Base-by-base conservation (phyloP, 305 asterid species). In the Solanum hybrid region DNA sequence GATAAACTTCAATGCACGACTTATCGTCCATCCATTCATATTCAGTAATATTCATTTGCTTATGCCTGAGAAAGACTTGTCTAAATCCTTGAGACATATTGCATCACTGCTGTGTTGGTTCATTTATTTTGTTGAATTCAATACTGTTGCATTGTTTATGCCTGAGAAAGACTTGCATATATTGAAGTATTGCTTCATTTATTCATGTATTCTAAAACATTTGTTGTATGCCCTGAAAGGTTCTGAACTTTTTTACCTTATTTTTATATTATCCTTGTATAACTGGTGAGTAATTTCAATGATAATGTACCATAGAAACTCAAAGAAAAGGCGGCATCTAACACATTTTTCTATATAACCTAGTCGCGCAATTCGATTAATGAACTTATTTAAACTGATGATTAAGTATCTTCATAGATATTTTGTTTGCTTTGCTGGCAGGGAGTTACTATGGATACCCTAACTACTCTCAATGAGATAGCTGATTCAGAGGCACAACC, bases 401-500 rank as follows among this genome's bases (percentile, higher is more conserved):
- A 57, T 31, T 20, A 31, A 85, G 76, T 57, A 85, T 22, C 46
- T 85, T 85, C 42, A 57, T 85, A 11, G 88, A 57, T 85, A 28
- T 57, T 57, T 85, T 85, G 88, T 85, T 85, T 85, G 46, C 46
- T 22, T 33, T 57, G 33, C 76, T 22, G 33, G 46, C 77, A 57
- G 88, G 76, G 76, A 31, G 29, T 22, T 85, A 57, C 92, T 40
- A 95, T 94, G 98, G 97, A 91, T 89, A 80, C 83, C 89, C 71
- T 94, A 83, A 87, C 90, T 69, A 86, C 86, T 89, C 90, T 92
- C 87, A 91, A 79, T 74, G 95, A 91, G 76, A 90, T 88, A 78
- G 91, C 93, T 37, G 85, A 89, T 93, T 91, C 96, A 89, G 97
- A 94, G 91, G 51, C 91, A 33, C 93, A 91, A 90, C 94, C 95